Evolutionary conservation across 306 rosid genomes (phyloP).

Genomic region (Vigna reflexopilosa): DNA sequence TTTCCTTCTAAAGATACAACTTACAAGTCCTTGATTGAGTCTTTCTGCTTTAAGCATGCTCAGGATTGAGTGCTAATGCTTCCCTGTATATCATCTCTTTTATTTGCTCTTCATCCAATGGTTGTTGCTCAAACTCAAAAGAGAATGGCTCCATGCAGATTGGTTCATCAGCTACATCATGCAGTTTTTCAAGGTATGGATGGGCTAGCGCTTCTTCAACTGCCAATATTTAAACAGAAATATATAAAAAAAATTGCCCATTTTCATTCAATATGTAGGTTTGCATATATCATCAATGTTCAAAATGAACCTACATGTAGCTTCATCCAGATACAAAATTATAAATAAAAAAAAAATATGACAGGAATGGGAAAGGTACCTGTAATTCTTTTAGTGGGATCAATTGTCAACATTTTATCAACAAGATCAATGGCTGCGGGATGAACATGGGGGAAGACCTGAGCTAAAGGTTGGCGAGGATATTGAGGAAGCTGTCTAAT

Average conservation of each 20-base stretch:
- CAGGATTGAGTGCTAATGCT: conserved; percentile 84
- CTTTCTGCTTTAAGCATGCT: conserved; percentile 58
- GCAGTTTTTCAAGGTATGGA: conserved; percentile 96
- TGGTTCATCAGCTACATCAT: conserved; percentile 93
- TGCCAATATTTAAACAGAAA: conserved; percentile 48
- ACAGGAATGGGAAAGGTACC: conserved; percentile 59
- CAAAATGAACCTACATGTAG: conserved; percentile 19
- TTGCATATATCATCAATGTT: conserved; percentile 16
- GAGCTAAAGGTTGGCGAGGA: conserved; percentile 83
- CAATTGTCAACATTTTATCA: conserved; percentile 91
- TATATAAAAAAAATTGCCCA: conserved; percentile 23
- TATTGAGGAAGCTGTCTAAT: conserved; percentile 75
- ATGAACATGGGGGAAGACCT: conserved; percentile 85
- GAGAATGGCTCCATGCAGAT: conserved; percentile 76
- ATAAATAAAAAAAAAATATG: conserved; percentile 1
- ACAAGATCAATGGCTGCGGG: conserved; percentile 86
- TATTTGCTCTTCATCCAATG: conserved; percentile 86
- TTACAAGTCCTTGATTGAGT: conserved; percentile 15
- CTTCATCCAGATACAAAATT: conserved; percentile 21
- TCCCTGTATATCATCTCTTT: conserved; percentile 94
- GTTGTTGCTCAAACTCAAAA: conserved; percentile 87
- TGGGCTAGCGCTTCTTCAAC: conserved; percentile 97
- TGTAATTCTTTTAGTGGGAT: conserved; percentile 89
- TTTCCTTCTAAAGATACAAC: conserved; percentile 14
- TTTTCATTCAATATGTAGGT: conserved; percentile 28